phyloP scores from a whole-genome alignment of 2,329 filamentous ascomycete genomes.

The Ophiostoma novo-ulmi region DNA sequence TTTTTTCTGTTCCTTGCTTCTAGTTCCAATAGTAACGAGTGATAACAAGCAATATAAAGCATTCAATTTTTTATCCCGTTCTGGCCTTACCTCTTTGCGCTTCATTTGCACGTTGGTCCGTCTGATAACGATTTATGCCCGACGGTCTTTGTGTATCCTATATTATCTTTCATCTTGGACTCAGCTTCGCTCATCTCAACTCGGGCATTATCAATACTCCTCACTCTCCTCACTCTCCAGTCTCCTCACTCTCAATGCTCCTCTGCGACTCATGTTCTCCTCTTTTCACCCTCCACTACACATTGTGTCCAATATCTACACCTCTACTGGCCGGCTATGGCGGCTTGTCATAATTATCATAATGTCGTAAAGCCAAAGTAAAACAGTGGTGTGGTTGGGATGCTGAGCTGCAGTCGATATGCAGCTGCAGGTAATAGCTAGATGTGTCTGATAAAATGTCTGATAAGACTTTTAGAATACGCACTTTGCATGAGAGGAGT shows the following conservation, averaged over 20 bases:
- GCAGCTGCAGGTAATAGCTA: too few species aligned
- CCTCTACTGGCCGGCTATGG: neutral
- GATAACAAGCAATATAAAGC: neutral
- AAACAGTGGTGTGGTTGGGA: too few species aligned
- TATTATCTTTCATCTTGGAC: too few species aligned
- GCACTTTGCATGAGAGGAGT: neutral
- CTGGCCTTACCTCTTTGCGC: neutral
- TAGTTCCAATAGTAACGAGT: neutral
- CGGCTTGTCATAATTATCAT: neutral
- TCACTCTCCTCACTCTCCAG: neutral
- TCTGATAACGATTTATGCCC: neutral
- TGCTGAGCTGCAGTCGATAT: too few species aligned
- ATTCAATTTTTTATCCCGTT: neutral
- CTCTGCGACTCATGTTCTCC: neutral
- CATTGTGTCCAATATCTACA: neutral
- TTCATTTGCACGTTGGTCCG: neutral
- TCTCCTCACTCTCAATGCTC: neutral
- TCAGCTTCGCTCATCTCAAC: neutral
- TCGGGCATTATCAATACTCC: neutral
- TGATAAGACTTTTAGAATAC: neutral
- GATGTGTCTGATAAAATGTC: too few species aligned
- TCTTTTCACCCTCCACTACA: constrained; percentile 8
- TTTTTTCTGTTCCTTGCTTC: neutral
- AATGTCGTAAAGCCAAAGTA: neutral
- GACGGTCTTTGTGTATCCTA: neutral